Conservation (phyloP, 2,329 filamentous ascomycete species). For the Simplicillium aogashimaense region DNA sequence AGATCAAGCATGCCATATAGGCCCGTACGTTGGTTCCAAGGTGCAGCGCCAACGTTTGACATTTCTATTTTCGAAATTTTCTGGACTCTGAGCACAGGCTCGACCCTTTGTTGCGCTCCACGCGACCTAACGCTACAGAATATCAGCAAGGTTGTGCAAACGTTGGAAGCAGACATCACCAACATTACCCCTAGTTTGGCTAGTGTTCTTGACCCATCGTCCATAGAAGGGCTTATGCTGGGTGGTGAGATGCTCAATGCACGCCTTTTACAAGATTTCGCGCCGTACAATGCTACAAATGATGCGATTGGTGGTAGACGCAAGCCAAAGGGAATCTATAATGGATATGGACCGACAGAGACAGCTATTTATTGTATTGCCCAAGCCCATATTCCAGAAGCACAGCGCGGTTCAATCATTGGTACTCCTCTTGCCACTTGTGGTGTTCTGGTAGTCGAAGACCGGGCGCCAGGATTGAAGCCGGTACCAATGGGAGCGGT, state of each 20-base stretch:
- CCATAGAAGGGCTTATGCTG: conserved; percentile 16
- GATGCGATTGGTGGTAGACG: not conserved
- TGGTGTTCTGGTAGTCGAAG: conserved; percentile 18
- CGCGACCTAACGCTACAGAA: conserved; percentile 16
- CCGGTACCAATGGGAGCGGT: conserved; percentile 57
- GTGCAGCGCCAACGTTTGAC: conserved; percentile 46
- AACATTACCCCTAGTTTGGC: conserved; percentile 27
- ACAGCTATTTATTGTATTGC: conserved; percentile 13
- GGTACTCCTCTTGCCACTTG: conserved; percentile 23
- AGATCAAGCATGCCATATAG: not conserved
- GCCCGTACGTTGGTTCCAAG: conserved; percentile 24
- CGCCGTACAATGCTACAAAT: conserved; percentile 4
- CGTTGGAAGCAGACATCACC: conserved; percentile 22
- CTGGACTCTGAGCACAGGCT: conserved; percentile 55
- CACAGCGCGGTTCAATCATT: conserved; percentile 22
- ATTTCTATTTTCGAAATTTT: conserved; percentile 79
- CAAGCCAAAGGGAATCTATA: conserved; percentile 9
- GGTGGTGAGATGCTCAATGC: conserved; percentile 23
- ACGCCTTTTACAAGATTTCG: conserved; percentile 20
- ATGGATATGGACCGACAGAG: conserved; percentile 18
- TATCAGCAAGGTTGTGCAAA: conserved; percentile 12
- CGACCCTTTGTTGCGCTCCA: conserved; percentile 22
- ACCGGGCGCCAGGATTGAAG: conserved; percentile 23
- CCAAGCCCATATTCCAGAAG: conserved; percentile 10
- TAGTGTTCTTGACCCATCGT: conserved; percentile 18